phyloP scores from a whole-genome alignment of 2,329 filamentous ascomycete genomes.

The Didymella exigua region DNA sequence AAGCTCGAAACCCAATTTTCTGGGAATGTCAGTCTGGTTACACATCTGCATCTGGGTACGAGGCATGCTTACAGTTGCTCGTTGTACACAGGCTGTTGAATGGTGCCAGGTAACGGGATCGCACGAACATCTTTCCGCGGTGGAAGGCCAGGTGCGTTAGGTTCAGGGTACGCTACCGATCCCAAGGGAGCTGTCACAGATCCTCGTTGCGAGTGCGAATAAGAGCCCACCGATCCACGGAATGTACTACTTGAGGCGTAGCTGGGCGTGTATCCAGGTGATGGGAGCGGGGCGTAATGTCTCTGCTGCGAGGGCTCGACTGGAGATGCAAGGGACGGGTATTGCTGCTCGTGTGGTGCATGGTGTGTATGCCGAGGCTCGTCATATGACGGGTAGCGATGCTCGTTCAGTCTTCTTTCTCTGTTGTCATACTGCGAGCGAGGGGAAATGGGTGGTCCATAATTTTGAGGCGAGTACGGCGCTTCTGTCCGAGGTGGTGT shows the following conservation, averaged over 20 bases:
- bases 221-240: slow-evolving; percentile 47
- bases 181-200: slow-evolving; percentile 42
- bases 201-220: slow-evolving; percentile 44
- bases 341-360: slow-evolving; percentile 40
- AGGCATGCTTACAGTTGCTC: slow-evolving; percentile 47
- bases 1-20: slow-evolving; percentile 56
- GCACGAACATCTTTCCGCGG: slow-evolving; percentile 37
- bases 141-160: slow-evolving; percentile 38
- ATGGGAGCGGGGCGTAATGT: slow-evolving; percentile 44
- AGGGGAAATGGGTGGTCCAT: slow-evolving; percentile 47
- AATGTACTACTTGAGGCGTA: slow-evolving; percentile 48
- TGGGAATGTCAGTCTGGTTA: slow-evolving; percentile 32
- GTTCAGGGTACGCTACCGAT: slow-evolving; percentile 41
- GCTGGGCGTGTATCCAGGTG: slow-evolving; percentile 48
- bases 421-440: slow-evolving; percentile 44
- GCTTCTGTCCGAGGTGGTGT: slow-evolving; percentile 49
- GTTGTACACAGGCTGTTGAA: slow-evolving; percentile 48
- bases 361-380: slow-evolving; percentile 39
- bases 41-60: slow-evolving; percentile 19
- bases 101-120: slow-evolving; percentile 45
- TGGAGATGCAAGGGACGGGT: slow-evolving; percentile 46
- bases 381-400: slow-evolving; percentile 41
- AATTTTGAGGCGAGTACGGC: slow-evolving; percentile 48
- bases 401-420: slow-evolving; percentile 37
- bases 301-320: slow-evolving; percentile 43